phyloP scores from a whole-genome alignment of 495 filamentous ascomycete species.

The Glutinoglossum americanum region DNA sequence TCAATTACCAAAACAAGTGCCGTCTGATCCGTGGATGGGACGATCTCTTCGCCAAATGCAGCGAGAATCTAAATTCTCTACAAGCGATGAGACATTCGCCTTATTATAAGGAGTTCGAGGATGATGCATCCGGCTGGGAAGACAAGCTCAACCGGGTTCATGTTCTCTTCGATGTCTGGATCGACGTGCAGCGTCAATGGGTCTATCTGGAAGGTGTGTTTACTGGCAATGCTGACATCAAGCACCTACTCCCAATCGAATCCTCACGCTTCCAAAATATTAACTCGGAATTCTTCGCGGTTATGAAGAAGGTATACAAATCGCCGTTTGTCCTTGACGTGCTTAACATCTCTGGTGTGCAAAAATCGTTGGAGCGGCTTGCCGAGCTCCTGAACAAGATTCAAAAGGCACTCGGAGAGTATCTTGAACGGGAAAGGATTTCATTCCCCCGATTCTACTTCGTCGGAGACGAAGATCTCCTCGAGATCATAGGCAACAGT shows the following conservation, averaged over 20 bases:
- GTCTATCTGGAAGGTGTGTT: constrained; percentile 98
- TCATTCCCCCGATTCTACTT: constrained; percentile 99
- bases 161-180: constrained; percentile 97
- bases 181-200: constrained; percentile 98
- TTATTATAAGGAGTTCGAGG: constrained; percentile 97
- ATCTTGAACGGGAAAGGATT: constrained; percentile 87
- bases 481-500: constrained; percentile 99
- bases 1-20: constrained; percentile 95
- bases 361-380: constrained; percentile 84
- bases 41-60: constrained; percentile 94
- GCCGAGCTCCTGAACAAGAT: constrained; percentile 96
- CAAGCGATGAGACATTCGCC: constrained; percentile 98
- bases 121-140: constrained; percentile 90
- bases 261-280: constrained; percentile 96
- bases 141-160: constrained; percentile 95
- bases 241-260: constrained; percentile 87
- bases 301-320: constrained; percentile 97
- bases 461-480: constrained; percentile 89
- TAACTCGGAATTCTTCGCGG: constrained; percentile 89
- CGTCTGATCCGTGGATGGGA: constrained; percentile 95
- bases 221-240: constrained; percentile 95
- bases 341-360: constrained; percentile 79
- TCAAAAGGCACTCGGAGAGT: constrained; percentile 95
- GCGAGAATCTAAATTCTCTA: constrained; percentile 88
- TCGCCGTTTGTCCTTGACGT: constrained; percentile 88